Evolutionary conservation across 352 stramenopile species (phyloP).

Genomic region (Phytophthora pisi): DNA sequence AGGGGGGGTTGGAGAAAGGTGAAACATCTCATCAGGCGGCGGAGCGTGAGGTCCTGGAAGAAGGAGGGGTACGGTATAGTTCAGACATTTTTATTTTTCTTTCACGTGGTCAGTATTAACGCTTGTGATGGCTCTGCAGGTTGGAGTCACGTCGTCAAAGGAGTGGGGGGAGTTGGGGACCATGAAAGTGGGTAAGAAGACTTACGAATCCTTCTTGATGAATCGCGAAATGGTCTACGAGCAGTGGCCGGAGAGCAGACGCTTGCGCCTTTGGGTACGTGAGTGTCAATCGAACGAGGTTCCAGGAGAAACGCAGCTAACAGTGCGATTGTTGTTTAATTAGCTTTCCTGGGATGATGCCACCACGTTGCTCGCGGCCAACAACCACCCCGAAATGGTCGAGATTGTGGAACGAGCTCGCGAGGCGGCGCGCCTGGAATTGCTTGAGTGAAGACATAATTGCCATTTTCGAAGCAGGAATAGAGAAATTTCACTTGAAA

Average conservation of each 20-base stretch:
- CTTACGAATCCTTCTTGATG: not conserved
- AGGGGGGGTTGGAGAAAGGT: not conserved
- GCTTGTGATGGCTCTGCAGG: not conserved
- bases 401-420: not conserved
- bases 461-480: too few species aligned
- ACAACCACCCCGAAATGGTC: not conserved
- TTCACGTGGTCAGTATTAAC: too few species aligned
- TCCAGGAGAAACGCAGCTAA: not conserved
- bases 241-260: not conserved
- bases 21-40: not conserved
- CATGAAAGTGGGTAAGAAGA: not conserved
- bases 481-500: too few species aligned
- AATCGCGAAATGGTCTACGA: not conserved
- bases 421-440: too few species aligned
- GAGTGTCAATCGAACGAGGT: not conserved
- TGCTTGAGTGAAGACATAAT: too few species aligned
- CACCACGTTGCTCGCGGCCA: not conserved
- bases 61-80: not conserved
- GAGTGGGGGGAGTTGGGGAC: not conserved
- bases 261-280: slow-evolving; percentile 1
- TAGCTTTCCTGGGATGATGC: not conserved
- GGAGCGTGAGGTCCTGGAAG: not conserved
- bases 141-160: fast-evolving
- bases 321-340: not conserved
- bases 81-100: not conserved